Evolutionary conservation across 768 basidiomycete genomes (phyloP).

Genomic region (Serendipita sp.): DNA sequence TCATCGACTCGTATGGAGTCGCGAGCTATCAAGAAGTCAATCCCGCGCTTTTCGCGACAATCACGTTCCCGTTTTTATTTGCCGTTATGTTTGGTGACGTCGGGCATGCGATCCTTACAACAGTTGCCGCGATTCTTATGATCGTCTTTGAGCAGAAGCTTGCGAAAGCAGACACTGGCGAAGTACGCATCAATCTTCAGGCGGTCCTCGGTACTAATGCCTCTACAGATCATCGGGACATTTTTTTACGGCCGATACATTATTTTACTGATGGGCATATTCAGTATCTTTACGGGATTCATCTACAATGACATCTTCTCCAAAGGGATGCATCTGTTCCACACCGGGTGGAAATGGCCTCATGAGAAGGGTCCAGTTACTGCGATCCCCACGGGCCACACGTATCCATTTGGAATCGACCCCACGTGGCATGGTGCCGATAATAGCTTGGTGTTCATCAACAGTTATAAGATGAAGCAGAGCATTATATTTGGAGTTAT

Average conservation of each 20-base stretch:
- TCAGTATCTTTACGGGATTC: slow-evolving; percentile 91
- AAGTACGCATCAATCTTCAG: slow-evolving; percentile 32
- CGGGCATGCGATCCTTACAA: slow-evolving; percentile 81
- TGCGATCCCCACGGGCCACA: slow-evolving; percentile 43
- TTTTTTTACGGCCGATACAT: slow-evolving; percentile 99
- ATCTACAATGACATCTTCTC: slow-evolving; percentile 99
- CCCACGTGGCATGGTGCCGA: slow-evolving; percentile 90
- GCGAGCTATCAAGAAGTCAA: slow-evolving; percentile 94
- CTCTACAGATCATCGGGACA: slow-evolving; percentile 52
- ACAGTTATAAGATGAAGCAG: slow-evolving; percentile 99
- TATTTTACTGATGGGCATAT: slow-evolving; percentile 93
- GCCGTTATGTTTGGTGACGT: slow-evolving; percentile 99
- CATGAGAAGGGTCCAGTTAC: slow-evolving; percentile 30
- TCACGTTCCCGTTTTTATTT: slow-evolving; percentile 96
- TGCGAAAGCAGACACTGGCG: slow-evolving; percentile 56
- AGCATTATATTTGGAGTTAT: slow-evolving; percentile 89
- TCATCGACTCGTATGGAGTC: slow-evolving; percentile 96
- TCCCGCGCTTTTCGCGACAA: slow-evolving; percentile 80
- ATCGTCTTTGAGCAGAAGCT: slow-evolving; percentile 73
- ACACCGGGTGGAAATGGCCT: slow-evolving; percentile 76
- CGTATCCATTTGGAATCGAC: slow-evolving; percentile 91
- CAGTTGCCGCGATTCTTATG: slow-evolving; percentile 65
- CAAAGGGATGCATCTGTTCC: slow-evolving; percentile 72
- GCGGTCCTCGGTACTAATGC: background rate
- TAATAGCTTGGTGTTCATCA: slow-evolving; percentile 84